phyloP scores from a whole-genome alignment of 768 basidiomycete species.

The Mycena floridula region DNA sequence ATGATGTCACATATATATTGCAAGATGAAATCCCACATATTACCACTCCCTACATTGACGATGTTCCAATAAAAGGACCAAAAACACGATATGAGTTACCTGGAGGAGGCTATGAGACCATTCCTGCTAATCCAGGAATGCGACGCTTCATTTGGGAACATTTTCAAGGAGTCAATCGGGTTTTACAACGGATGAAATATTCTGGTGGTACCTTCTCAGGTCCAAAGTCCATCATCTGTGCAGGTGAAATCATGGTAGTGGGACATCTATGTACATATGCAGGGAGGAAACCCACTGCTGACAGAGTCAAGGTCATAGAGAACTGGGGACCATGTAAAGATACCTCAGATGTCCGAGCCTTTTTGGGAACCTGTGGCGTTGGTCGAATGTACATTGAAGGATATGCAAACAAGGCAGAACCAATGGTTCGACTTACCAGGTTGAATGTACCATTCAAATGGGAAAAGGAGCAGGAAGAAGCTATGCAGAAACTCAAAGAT shows the following conservation, averaged over 20 bases:
- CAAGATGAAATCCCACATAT: conserved; percentile 34
- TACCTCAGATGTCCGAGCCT: conserved; percentile 4
- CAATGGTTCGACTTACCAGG: conserved; percentile 3
- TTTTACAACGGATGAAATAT: conserved; percentile 31
- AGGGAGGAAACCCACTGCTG: conserved; percentile 18
- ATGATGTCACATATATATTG: conserved; percentile 29
- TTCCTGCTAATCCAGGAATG: conserved; percentile 29
- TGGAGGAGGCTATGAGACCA: conserved; percentile 26
- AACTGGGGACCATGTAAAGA: conserved; percentile 4
- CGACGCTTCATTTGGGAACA: conserved; percentile 34
- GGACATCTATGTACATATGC: conserved; percentile 31
- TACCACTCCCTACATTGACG: conserved; percentile 36
- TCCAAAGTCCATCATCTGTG: conserved; percentile 25
- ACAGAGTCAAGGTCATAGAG: background rate
- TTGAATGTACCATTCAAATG: conserved; percentile 32
- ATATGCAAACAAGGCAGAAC: conserved; percentile 1
- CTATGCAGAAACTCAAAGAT: conserved; percentile 15
- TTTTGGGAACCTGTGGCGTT: conserved; percentile 7
- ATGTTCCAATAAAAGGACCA: conserved; percentile 28
- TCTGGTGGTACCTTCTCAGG: conserved; percentile 30
- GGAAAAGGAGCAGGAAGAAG: conserved; percentile 14
- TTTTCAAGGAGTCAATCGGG: conserved; percentile 24
- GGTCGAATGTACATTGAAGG: conserved; percentile 7
- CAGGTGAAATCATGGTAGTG: conserved; percentile 21
- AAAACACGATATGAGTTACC: conserved; percentile 18